phyloP scores from a whole-genome alignment of 345 rosid genomes.

The Corchorus olitorius region DNA sequence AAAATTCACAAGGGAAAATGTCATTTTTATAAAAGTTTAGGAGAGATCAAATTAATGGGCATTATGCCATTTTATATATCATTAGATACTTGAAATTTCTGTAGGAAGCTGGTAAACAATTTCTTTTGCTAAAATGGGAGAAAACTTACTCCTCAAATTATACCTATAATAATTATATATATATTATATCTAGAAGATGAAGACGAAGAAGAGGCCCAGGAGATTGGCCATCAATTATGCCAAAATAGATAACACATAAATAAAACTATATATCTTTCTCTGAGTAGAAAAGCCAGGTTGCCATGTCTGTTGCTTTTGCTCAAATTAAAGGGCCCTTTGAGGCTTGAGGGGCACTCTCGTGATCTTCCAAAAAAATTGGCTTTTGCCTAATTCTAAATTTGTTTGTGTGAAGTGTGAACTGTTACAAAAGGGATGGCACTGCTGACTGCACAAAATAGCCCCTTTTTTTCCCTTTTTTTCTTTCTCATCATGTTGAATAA shows the following conservation, averaged over 20 bases:
- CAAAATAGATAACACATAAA: background rate
- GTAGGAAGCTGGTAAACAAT: background rate
- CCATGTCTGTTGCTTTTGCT: constrained; percentile 37
- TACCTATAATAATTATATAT: background rate
- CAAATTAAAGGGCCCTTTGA: constrained; percentile 20
- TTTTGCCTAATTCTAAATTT: background rate
- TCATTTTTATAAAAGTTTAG: no score
- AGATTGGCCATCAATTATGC: constrained; percentile 18
- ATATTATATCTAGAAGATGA: background rate
- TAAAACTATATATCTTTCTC: background rate
- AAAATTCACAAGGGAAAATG: no score
- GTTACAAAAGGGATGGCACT: background rate
- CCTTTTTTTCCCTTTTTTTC: background rate
- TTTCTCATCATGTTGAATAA: background rate
- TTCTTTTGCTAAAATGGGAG: no score
- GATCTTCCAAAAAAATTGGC: constrained; percentile 17
- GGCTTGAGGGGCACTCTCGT: constrained; percentile 15
- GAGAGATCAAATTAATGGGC: no score
- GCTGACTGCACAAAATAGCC: background rate
- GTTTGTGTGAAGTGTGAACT: constrained; percentile 9
- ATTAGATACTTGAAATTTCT: background rate
- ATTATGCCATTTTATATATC: no score
- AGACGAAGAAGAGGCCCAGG: background rate
- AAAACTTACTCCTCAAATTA: no score
- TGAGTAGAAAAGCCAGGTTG: constrained; percentile 21